These are phyloP conservation scores for Diaporthe sp. DNA, from an alignment of 2,329 filamentous ascomycete species.

Conservation along the genomic window DNA sequence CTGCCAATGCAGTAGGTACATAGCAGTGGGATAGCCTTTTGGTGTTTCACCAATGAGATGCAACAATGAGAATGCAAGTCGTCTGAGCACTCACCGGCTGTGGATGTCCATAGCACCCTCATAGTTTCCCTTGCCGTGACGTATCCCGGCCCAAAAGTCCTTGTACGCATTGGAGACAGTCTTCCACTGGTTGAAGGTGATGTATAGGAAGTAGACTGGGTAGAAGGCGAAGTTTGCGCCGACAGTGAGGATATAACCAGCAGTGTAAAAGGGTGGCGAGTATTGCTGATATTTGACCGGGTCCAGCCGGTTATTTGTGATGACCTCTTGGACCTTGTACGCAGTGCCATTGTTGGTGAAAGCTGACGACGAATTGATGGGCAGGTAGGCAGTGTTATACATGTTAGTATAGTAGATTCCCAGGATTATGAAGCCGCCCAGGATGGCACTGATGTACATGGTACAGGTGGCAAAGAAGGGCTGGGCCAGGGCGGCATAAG, in stretches of 20 bases:
- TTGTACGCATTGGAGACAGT: conserved; percentile 54
- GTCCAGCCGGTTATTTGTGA: conserved; percentile 55
- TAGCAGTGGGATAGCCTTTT: not conserved
- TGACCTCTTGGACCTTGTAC: conserved; percentile 57
- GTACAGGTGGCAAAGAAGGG: conserved; percentile 59
- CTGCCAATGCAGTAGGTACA: not conserved
- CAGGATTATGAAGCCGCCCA: conserved; percentile 56
- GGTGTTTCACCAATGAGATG: not conserved
- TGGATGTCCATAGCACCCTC: conserved; percentile 59
- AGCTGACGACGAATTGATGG: conserved; percentile 61
- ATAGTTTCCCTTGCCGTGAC: conserved; percentile 56
- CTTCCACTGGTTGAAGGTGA: conserved; percentile 57
- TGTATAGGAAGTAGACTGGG: conserved; percentile 58
- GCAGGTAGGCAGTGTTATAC: conserved; percentile 59
- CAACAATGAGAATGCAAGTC: not conserved
- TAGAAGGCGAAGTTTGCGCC: conserved; percentile 61
- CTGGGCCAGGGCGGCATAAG: conserved; percentile 53
- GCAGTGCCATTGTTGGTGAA: conserved; percentile 59
- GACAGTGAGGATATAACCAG: conserved; percentile 56
- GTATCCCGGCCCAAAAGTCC: conserved; percentile 55
- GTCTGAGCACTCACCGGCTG: conserved; percentile 44
- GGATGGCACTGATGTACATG: conserved; percentile 50
- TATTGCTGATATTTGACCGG: conserved; percentile 56
- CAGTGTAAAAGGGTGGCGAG: conserved; percentile 60
- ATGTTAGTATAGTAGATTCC: conserved; percentile 59